These are phyloP conservation scores for Neofusicoccum sp. DNA, from an alignment of 2,329 filamentous ascomycete species.

Conservation along the genomic window DNA sequence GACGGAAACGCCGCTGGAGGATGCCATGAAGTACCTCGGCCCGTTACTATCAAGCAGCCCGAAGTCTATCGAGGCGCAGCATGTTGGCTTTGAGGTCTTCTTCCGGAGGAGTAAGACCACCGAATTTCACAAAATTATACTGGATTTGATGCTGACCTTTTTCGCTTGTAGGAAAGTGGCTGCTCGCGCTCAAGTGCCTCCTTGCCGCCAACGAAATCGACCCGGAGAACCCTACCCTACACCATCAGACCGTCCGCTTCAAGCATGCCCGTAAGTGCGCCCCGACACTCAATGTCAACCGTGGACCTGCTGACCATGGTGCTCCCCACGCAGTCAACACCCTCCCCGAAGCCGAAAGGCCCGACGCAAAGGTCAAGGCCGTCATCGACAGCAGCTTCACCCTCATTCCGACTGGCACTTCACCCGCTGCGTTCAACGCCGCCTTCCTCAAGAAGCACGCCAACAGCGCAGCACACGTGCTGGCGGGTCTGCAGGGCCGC, in stretches of 20 bases:
- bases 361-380: slow-evolving; percentile 64
- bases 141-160: slow-evolving; percentile 25
- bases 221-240: slow-evolving; percentile 68
- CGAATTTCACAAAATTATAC: background rate
- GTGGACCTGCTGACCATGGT: slow-evolving; percentile 41
- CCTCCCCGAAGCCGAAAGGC: slow-evolving; percentile 51
- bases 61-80: slow-evolving; percentile 78
- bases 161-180: slow-evolving; percentile 70
- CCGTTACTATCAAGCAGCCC: slow-evolving; percentile 83
- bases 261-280: slow-evolving; percentile 55
- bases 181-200: slow-evolving; percentile 85
- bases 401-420: slow-evolving; percentile 57
- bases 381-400: slow-evolving; percentile 70
- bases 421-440: slow-evolving; percentile 67
- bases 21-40: slow-evolving; percentile 82
- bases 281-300: background rate
- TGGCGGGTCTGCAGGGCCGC: slow-evolving; percentile 64
- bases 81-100: slow-evolving; percentile 87
- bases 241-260: slow-evolving; percentile 74
- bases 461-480: slow-evolving; percentile 62
- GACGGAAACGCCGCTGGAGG: slow-evolving; percentile 79
- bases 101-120: slow-evolving; percentile 72
- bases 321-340: slow-evolving; percentile 35
- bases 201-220: slow-evolving; percentile 72
- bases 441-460: slow-evolving; percentile 66